Conservation (phyloP, 805 yeast genomes). For the Saccharomycopsis sp. region DNA sequence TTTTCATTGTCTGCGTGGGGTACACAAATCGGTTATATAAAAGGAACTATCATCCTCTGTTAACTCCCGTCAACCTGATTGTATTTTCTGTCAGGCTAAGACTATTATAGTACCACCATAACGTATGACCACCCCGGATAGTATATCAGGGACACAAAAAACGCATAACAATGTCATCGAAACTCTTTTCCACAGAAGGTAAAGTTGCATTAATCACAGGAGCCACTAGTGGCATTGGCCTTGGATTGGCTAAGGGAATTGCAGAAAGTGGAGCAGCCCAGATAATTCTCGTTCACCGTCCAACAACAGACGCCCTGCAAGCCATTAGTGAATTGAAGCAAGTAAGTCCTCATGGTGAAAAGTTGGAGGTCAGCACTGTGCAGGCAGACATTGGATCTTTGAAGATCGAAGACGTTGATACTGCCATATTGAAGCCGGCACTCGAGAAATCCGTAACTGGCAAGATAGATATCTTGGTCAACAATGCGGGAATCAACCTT, state of each 20-base stretch:
- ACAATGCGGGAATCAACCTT: constrained; percentile 29
- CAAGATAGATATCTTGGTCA: constrained; percentile 29
- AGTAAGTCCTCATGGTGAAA: constrained; percentile 25
- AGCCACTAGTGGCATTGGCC: constrained; percentile 53
- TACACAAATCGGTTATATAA: not conserved
- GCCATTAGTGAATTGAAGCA: constrained; percentile 27
- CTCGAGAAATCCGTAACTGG: constrained; percentile 26
- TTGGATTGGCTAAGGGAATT: constrained; percentile 43
- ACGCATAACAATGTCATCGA: not conserved
- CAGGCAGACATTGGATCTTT: constrained; percentile 27
- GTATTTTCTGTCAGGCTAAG: not conserved
- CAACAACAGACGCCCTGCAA: constrained; percentile 27
- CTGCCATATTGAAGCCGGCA: constrained; percentile 23
- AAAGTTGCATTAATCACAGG: constrained; percentile 45
- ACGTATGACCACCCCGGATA: no score
- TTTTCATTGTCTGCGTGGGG: not conserved
- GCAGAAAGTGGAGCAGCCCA: constrained; percentile 43
- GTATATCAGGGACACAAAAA: not conserved
- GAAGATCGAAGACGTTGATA: constrained; percentile 23
- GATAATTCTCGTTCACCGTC: constrained; percentile 35
- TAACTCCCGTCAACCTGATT: not conserved
- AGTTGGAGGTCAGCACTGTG: constrained; percentile 24
- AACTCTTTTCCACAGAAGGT: constrained; percentile 34
- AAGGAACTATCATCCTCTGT: not conserved
- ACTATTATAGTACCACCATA: not conserved